Evolutionary conservation across 129 eudicot genomes (phyloP).

Genomic region (Artemisia argyi): DNA sequence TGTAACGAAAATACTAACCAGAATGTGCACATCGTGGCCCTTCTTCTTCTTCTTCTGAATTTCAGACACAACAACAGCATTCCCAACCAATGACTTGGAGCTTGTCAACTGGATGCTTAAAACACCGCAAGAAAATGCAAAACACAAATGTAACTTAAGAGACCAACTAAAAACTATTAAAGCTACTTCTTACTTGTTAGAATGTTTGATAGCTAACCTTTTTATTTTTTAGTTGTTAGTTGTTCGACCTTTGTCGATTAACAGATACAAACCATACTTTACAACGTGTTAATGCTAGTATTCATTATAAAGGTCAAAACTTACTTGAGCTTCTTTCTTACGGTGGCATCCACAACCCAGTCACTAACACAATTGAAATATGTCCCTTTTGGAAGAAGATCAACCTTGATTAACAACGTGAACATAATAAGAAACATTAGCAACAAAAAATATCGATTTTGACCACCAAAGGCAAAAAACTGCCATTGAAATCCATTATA

Average conservation of each 20-base stretch:
- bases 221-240: background rate
- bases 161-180: background rate
- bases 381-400: constrained; percentile 98
- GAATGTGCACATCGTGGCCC: constrained; percentile 92
- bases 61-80: constrained; percentile 80
- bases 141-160: no score
- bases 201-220: background rate
- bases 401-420: no score
- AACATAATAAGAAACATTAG: background rate
- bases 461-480: constrained; percentile 54
- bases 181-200: background rate
- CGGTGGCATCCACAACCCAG: constrained; percentile 97
- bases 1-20: constrained; percentile 57
- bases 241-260: no score
- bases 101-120: constrained; percentile 87
- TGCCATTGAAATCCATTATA: constrained; percentile 95
- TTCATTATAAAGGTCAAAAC: constrained; percentile 20
- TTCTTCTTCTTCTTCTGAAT: constrained; percentile 94
- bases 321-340: constrained; percentile 90
- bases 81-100: constrained; percentile 95
- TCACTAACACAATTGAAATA: no score
- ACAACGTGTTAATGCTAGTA: background rate
- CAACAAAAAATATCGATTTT: constrained; percentile 12
- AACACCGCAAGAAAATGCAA: constrained; percentile 52
- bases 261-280: background rate